These are phyloP conservation scores for Russula sp. DNA, from an alignment of 768 basidiomycete genomes.

Conservation along the genomic window DNA sequence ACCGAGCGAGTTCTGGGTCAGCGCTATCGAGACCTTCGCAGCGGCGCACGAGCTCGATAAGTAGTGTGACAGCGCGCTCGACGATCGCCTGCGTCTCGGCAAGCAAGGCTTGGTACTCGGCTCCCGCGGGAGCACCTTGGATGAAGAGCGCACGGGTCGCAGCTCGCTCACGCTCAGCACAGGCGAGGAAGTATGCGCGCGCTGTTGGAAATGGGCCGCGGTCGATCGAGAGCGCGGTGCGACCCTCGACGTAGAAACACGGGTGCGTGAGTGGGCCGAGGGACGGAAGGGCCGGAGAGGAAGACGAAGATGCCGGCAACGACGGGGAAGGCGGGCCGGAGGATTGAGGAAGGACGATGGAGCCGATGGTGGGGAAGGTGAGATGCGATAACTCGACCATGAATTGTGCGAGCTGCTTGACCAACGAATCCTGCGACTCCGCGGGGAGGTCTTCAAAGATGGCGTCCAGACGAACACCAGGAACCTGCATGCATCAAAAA, in stretches of 20 bases:
- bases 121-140: constrained; percentile 26
- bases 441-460: constrained; percentile 25
- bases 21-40: constrained; percentile 30
- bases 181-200: constrained; percentile 30
- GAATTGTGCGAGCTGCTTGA: constrained; percentile 27
- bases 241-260: constrained; percentile 28
- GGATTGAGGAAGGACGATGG: constrained; percentile 17
- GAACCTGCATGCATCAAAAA: constrained; percentile 19
- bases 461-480: constrained; percentile 25
- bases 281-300: constrained; percentile 4
- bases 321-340: background rate
- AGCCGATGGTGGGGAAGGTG: constrained; percentile 28
- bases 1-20: constrained; percentile 28
- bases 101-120: constrained; percentile 27
- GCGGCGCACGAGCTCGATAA: constrained; percentile 26
- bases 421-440: constrained; percentile 25
- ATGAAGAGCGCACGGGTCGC: constrained; percentile 28
- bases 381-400: constrained; percentile 27
- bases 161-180: constrained; percentile 32
- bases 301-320: background rate
- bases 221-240: constrained; percentile 27
- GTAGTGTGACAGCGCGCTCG: constrained; percentile 28
- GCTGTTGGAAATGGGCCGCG: constrained; percentile 29
- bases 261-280: constrained; percentile 22
- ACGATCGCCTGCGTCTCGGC: constrained; percentile 27